Evolutionary conservation across 768 basidiomycete species (phyloP), one percentile per base, ranked within the genome.

Genomic region (Serendipita vermifera): DNA sequence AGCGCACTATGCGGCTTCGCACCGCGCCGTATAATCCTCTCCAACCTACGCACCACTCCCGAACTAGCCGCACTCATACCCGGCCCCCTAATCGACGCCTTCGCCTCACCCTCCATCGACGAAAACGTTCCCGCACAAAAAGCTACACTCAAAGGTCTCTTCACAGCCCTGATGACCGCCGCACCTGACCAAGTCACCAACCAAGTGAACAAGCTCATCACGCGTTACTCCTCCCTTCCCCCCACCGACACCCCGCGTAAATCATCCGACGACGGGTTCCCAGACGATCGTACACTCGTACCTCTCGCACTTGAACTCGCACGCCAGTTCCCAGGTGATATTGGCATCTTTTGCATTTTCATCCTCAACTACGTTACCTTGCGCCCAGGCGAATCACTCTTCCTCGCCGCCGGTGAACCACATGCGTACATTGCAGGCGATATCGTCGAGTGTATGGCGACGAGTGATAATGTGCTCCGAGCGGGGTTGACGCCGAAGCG

Each of bases 381-480:
- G 62, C 66, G 79, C 53, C 78, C 83, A 1, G 93, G 93, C 3
- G 80, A 97, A 64, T 92, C 92, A 0, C 93, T 96, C 54, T 98
- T 93, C 71, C 76, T 99, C 13, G 86, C 89, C 17, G 96, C 96
- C 2, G 88, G 93, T 48, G 92, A 96, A 69, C 96, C 96, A 1
- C 96, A 99, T 62, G 96, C 96, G 0, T 99, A 98, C 67, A 76
- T 98, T 54, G 82, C 79, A 35, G 96, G 96, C 67, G 94, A 99
- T 65, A 93, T 93, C 68, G 90, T 98, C 65, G 96, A 98, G 66
- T 94, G 91, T 72, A 98, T 98, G 93, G 94, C 94, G 24, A 93
- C 93, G 59, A 93, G 90, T 0, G 96, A 99, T 72, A 98, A 98
- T 68, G 96, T 99, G 68, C 93, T 99, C 61, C 88, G 96, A 31